Evolutionary conservation across 495 filamentous ascomycete genomes (phyloP).

Genomic region (Letharia lupina): DNA sequence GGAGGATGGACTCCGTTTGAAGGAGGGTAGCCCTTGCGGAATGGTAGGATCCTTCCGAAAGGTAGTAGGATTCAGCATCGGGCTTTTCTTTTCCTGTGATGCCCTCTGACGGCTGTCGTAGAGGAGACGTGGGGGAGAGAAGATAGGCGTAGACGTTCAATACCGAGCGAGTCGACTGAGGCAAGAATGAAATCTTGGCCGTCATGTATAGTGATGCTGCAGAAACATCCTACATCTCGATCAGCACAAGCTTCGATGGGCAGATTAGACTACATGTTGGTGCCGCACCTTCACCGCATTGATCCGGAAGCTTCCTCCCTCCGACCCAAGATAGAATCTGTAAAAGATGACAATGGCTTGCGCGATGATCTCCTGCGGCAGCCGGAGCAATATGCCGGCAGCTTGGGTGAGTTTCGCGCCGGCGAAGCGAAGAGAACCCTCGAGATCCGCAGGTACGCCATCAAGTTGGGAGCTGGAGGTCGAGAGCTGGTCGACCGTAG

Average conservation of each 20-base stretch:
- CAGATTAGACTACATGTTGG: too few species aligned
- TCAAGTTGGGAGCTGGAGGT: slow-evolving; percentile 58
- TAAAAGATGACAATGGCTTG: slow-evolving; percentile 81
- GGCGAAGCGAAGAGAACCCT: slow-evolving; percentile 50
- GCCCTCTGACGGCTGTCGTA: slow-evolving; percentile 32
- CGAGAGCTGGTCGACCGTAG: slow-evolving; percentile 71
- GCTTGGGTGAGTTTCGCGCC: slow-evolving; percentile 73
- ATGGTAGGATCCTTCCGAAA: slow-evolving; percentile 65
- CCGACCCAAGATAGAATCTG: slow-evolving; percentile 71
- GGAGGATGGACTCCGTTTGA: slow-evolving; percentile 61
- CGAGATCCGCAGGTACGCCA: slow-evolving; percentile 67
- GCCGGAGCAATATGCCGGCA: slow-evolving; percentile 72
- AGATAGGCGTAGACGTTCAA: slow-evolving; percentile 81
- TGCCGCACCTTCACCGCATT: slow-evolving; percentile 45
- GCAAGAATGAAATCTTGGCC: slow-evolving; percentile 73
- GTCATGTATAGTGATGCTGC: slow-evolving; percentile 74
- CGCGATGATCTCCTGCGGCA: slow-evolving; percentile 83
- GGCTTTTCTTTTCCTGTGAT: slow-evolving; percentile 26
- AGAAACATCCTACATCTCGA: slow-evolving; percentile 56
- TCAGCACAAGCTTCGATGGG: neutral
- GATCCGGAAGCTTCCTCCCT: slow-evolving; percentile 53
- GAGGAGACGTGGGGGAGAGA: slow-evolving; percentile 52
- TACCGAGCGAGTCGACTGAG: slow-evolving; percentile 67
- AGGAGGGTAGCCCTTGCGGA: slow-evolving; percentile 54
- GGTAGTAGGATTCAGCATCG: slow-evolving; percentile 54